Percentiles rank a stretch among this genome's conserved stretches.
These are phyloP conservation scores for Diaporthe ilicicola DNA, from an alignment of 2,329 filamentous ascomycete species.

Conservation along the genomic window DNA sequence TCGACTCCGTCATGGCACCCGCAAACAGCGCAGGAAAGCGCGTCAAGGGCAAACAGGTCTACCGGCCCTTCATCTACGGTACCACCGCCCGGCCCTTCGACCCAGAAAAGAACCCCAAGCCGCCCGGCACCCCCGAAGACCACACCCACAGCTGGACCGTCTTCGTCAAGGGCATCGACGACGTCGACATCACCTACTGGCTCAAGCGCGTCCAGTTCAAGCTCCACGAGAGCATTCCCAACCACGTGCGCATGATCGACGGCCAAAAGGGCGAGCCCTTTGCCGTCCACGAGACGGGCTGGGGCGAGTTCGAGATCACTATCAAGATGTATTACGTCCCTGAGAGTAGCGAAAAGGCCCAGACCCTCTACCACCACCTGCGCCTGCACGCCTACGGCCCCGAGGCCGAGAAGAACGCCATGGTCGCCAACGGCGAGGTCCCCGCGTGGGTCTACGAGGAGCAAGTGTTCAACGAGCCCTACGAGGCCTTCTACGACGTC, in stretches of 20 bases:
- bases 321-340: constrained; percentile 93
- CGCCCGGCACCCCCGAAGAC: constrained; percentile 79
- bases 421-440: constrained; percentile 69
- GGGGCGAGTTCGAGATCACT: constrained; percentile 97
- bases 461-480: constrained; percentile 96
- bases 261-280: constrained; percentile 75
- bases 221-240: constrained; percentile 94
- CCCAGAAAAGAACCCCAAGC: constrained; percentile 79
- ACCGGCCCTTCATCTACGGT: constrained; percentile 76
- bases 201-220: constrained; percentile 98
- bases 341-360: constrained; percentile 89
- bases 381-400: constrained; percentile 91
- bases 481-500: constrained; percentile 88
- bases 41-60: constrained; percentile 71
- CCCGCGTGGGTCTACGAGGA: constrained; percentile 88
- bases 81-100: constrained; percentile 83
- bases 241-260: constrained; percentile 87
- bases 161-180: constrained; percentile 89
- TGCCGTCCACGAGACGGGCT: constrained; percentile 89
- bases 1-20: constrained; percentile 60
- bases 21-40: constrained; percentile 67
- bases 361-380: constrained; percentile 93
- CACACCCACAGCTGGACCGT: constrained; percentile 98
- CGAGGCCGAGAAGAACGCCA: constrained; percentile 74
- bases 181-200: constrained; percentile 94